Conservation (phyloP, 257 asterid species). For the Ajuga chamaepitys region DNA sequence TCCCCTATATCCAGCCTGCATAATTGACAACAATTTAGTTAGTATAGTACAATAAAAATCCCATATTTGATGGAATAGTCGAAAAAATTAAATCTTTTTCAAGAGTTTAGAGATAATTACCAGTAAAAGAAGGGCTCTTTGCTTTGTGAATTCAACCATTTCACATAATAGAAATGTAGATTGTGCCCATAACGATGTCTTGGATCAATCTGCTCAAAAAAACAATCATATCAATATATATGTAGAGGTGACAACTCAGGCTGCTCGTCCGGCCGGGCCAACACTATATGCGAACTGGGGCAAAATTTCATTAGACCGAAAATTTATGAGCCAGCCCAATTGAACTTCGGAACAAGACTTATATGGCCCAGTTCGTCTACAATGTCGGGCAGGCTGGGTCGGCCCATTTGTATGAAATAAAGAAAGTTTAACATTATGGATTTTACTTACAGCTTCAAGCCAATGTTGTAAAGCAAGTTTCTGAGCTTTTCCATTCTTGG, state of each 20-base stretch:
- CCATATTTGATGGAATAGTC: background rate
- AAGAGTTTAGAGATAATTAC: conserved; percentile 20
- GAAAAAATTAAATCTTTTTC: background rate
- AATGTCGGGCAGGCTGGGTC: no score
- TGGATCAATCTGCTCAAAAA: conserved; percentile 49
- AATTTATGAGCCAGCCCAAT: no score
- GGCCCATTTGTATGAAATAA: no score
- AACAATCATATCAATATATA: no score
- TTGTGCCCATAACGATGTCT: conserved; percentile 69
- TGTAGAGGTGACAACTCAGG: no score
- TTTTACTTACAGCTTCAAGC: conserved; percentile 55
- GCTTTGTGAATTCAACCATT: conserved; percentile 60
- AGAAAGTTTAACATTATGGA: background rate
- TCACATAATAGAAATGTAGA: conserved; percentile 50
- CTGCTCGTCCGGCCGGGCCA: no score
- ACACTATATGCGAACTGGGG: no score
- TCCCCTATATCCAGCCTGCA: conserved; percentile 65
- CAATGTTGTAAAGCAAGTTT: conserved; percentile 63
- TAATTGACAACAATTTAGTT: background rate
- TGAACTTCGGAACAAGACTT: no score
- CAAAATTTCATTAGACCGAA: no score
- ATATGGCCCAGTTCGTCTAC: no score
- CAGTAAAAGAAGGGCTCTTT: conserved; percentile 56
- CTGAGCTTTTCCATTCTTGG: conserved; percentile 46
- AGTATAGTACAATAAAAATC: background rate